Conservation (phyloP, 768 basidiomycete species). For the Leccinum rimulosum region DNA sequence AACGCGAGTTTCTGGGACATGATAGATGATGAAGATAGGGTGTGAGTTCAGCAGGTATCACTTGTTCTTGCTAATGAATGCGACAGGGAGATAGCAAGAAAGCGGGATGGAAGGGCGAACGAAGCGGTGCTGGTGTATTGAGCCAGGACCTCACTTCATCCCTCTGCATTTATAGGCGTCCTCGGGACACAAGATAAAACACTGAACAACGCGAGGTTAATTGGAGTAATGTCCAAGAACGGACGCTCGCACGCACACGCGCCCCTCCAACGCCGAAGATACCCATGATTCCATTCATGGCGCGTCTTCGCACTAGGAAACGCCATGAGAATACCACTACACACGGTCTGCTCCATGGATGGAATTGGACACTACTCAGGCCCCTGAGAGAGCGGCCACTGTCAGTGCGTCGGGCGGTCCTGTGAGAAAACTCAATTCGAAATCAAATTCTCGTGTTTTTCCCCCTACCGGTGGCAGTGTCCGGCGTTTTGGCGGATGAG, state of each 20-base stretch:
- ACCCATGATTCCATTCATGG: background rate
- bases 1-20: slow-evolving; percentile 34
- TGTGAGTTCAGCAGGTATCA: background rate
- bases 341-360: background rate
- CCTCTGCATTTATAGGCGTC: background rate
- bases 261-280: background rate
- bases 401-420: background rate
- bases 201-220: background rate
- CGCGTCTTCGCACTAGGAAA: background rate
- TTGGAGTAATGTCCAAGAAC: background rate
- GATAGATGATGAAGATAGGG: background rate
- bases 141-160: background rate
- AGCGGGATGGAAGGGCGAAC: background rate
- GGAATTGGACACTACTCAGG: background rate
- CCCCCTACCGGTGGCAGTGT: background rate
- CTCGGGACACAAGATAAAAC: background rate
- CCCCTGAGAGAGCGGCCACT: background rate
- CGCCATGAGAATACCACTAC: background rate
- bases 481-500: background rate
- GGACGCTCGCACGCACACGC: background rate
- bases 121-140: background rate
- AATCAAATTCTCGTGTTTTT: background rate
- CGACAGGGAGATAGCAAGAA: background rate
- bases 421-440: background rate
- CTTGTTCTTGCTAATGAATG: background rate